Base-by-base conservation (phyloP, 305 asterid genomes). In the Solanum hybrid region DNA sequence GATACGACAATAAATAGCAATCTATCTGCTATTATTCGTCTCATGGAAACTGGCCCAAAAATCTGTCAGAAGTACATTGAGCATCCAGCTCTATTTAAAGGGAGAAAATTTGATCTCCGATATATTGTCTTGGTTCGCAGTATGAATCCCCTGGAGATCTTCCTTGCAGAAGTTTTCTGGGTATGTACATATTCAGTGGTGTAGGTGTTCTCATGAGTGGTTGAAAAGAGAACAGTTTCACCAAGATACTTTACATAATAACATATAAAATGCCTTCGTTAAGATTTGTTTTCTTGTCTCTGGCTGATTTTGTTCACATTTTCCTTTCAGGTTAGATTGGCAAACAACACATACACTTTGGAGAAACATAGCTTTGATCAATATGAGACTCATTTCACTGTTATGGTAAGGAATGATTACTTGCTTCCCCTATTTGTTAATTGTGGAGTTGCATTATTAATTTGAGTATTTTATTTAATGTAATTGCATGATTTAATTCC, bases 41-140 rank as follows among this genome's bases (percentile, higher is more conserved):
- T 97, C 91, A 97, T 97, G 99, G 99, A 97, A 92, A 97, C 99
- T 86, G 98, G 98, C 88, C 99, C 99, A 41, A 97, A 97, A 94
- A 94, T 97, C 89, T 95, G 98, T 91, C 99, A 97, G 93, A 97
- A 97, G 94, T 97, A 97, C 92, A 97, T 97, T 89, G 99, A 97
- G 93, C 98, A 94, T 91, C 99, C 99, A 76, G 96, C 97, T 45
- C 90, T 97, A 91, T 95, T 97, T 93, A 91, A 92, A 90, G 99
- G 99, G 93, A 97, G 91, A 92, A 97, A 97, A 91, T 97, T 97
- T 93, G 99, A 97, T 94, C 91, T 97, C 45, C 99, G 99, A 86
- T 97, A 97, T 92, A 93, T 95, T 90, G 96, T 97, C 78, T 89
- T 97, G 93, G 94, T 95, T 81, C 97, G 98, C 92, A 94, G 97